Conservation (phyloP, 2,329 filamentous ascomycete genomes). For the Curvularia sp. region DNA sequence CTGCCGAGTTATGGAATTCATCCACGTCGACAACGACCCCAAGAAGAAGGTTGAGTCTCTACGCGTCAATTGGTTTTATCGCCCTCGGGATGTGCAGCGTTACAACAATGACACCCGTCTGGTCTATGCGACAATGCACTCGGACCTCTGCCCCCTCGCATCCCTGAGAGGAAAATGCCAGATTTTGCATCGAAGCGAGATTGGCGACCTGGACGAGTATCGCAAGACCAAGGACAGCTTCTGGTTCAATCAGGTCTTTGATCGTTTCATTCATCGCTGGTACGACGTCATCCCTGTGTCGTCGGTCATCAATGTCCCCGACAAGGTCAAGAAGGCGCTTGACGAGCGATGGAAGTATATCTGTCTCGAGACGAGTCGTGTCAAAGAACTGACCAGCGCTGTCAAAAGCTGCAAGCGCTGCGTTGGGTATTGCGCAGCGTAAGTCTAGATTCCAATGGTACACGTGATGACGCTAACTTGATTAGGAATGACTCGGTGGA, state of each 20-base stretch:
- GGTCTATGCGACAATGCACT: conserved; percentile 98
- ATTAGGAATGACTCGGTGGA: conserved; percentile 90
- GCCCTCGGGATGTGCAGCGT: conserved; percentile 92
- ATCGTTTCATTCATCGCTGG: conserved; percentile 96
- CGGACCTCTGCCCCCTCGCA: conserved; percentile 90
- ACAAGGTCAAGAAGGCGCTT: conserved; percentile 91
- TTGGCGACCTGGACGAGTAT: conserved; percentile 80
- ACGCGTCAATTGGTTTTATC: conserved; percentile 97
- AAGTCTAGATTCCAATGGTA: conserved; percentile 51
- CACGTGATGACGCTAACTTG: conserved; percentile 22
- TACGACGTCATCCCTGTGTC: conserved; percentile 95
- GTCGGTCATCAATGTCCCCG: conserved; percentile 94
- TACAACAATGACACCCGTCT: conserved; percentile 89
- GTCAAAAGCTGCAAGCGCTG: conserved; percentile 97
- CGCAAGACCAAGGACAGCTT: conserved; percentile 86
- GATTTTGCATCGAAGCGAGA: conserved; percentile 87
- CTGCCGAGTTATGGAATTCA: conserved; percentile 97
- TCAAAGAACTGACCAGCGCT: conserved; percentile 93
- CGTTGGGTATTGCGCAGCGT: conserved; percentile 88
- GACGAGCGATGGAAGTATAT: conserved; percentile 98
- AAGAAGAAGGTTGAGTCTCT: conserved; percentile 80
- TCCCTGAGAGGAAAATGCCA: conserved; percentile 92
- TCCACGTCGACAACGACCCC: conserved; percentile 75
- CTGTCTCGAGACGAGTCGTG: conserved; percentile 88
- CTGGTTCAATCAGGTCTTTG: conserved; percentile 97